These are phyloP conservation scores for Leccinum huronense DNA, from an alignment of 1,284 basidiomycete species.

Conservation along the genomic window DNA sequence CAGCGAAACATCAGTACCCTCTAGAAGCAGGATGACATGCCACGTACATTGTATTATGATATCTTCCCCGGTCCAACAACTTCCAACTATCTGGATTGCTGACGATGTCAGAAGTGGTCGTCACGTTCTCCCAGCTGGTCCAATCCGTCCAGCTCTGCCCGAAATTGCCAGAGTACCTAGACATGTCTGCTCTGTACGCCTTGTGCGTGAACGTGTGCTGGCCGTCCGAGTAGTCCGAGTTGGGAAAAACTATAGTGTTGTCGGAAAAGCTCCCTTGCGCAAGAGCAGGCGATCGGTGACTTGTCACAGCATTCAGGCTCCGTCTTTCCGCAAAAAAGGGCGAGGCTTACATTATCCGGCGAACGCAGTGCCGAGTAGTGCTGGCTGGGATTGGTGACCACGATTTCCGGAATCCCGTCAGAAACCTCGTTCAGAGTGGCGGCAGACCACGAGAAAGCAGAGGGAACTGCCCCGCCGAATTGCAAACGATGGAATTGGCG, in stretches of 20 bases:
- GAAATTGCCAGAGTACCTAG: constrained; percentile 84
- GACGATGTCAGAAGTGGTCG: constrained; percentile 58
- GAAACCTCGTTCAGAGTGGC: constrained; percentile 70
- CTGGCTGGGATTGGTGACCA: constrained; percentile 53
- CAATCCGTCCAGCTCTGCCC: constrained; percentile 81
- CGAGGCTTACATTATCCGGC: constrained; percentile 49
- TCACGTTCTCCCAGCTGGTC: constrained; percentile 72
- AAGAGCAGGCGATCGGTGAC: constrained; percentile 71
- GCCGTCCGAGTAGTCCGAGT: constrained; percentile 66
- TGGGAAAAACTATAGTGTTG: constrained; percentile 83
- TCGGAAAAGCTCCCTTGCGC: constrained; percentile 65
- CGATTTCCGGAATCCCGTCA: constrained; percentile 78
- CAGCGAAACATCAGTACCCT: constrained; percentile 6
- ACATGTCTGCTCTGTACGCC: constrained; percentile 83
- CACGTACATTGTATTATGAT: constrained; percentile 81
- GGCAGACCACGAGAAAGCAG: constrained; percentile 66
- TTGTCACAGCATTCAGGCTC: constrained; percentile 36
- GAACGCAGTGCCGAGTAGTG: constrained; percentile 42
- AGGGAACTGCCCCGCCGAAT: constrained; percentile 52
- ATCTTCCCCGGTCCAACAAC: constrained; percentile 82
- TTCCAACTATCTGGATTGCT: constrained; percentile 51
- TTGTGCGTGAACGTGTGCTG: constrained; percentile 76
- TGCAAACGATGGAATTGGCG: constrained; percentile 46
- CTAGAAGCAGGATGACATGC: neutral
- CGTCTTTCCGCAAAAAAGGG: neutral